Evolutionary conservation across 306 rosid species (phyloP), one percentile per base, ranked within the genome.

Genomic region (Mimosa bimucronata): DNA sequence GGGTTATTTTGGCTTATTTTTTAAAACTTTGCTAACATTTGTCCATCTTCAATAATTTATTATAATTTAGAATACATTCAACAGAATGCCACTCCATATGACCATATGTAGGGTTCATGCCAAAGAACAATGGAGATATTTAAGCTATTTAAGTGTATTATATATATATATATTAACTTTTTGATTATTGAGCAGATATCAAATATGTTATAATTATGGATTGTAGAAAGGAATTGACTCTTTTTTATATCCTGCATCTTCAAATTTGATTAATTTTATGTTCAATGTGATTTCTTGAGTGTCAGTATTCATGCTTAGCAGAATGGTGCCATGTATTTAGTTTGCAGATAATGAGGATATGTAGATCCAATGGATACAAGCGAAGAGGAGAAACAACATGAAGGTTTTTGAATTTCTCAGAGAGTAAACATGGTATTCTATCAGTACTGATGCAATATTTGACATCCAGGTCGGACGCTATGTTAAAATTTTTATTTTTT

Each of bases 401-500:
- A 95, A 91, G 89, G 94, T 90, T 84, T 96, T 84, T 0, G 85
- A 89, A 29, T 86, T 92, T 46, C 83, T 95, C 75, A 90, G 76
- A 86, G 98, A 92, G 81, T 91, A 60, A 88, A 91, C 98, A 14
- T 98, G 98, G 42, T 95, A 90, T 71, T 86, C 94, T 81, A 92
- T 95, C 83, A 92, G 88, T 86, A 90, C 98, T 45, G 98, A 95
- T 82, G 90, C 98, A 76, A 84, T 95, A 97, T 92, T 89, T 85
- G 98, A 95, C 83, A 84, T 92, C 85, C 98, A 95, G 97, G 98
- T 92, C 58, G 58, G 72, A 74, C 83, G 64, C 69, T 78, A n/a
- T 76, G 40, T 76, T 71, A 15, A 62, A 67, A 38, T 75, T 81
- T 44, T 62, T 77, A 40, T 62, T 58, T 71, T 25, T 50, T 64